Evolutionary conservation across 257 asterid genomes (phyloP).

Genomic region (Solanum chaucha): DNA sequence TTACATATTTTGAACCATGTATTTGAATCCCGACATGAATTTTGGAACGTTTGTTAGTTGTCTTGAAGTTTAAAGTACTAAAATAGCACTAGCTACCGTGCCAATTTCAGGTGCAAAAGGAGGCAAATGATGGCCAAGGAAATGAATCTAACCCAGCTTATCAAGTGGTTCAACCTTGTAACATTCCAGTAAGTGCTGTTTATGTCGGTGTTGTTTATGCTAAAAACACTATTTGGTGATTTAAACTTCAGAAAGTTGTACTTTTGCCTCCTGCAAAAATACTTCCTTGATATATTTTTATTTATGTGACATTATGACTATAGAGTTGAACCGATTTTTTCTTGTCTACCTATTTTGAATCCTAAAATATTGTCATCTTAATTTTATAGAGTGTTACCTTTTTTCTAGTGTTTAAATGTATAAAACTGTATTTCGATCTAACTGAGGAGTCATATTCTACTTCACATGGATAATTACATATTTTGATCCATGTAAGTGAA

Average conservation of each 20-base stretch:
- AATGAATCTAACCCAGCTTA: neutral
- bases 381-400: neutral
- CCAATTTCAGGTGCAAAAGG: neutral
- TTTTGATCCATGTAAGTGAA: neutral
- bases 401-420: neutral
- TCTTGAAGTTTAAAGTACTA: neutral
- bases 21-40: neutral
- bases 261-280: neutral
- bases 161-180: slow-evolving; percentile 5
- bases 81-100: neutral
- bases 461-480: neutral
- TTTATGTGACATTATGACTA: neutral
- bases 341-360: neutral
- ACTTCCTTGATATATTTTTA: neutral
- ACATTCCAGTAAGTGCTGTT: slow-evolving; percentile 4
- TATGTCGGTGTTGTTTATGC: neutral
- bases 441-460: neutral
- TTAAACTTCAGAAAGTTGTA: neutral
- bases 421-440: neutral
- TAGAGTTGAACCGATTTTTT: neutral
- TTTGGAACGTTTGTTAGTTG: neutral
- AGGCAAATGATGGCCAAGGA: neutral
- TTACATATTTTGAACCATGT: neutral
- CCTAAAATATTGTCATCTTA: neutral
- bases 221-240: neutral